A percentile compares a stretch with the other conserved stretches of the same genome.
Evolutionary conservation across 805 yeast species (phyloP).

Genomic region (Yamadazyma insecticola): DNA sequence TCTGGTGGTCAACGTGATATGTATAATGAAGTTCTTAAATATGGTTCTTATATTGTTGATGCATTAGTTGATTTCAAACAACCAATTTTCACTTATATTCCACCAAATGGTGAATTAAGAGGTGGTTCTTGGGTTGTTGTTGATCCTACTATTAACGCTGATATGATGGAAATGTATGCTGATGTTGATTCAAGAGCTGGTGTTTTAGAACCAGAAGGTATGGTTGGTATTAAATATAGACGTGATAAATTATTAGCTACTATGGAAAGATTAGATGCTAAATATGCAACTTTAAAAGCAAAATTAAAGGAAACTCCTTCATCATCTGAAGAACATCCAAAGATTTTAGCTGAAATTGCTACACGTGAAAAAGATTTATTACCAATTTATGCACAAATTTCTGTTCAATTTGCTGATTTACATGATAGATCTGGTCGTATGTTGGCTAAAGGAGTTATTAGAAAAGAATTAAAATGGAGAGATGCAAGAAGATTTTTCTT

Average conservation of each 20-base stretch:
- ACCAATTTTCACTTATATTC: slow-evolving; percentile 95
- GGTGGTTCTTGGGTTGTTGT: slow-evolving; percentile 99
- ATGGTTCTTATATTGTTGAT: slow-evolving; percentile 95
- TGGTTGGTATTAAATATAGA: slow-evolving; percentile 98
- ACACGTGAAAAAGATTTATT: slow-evolving; percentile 75
- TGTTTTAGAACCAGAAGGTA: slow-evolving; percentile 98
- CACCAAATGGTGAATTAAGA: slow-evolving; percentile 97
- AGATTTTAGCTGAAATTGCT: slow-evolving; percentile 58
- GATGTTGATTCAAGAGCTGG: slow-evolving; percentile 95
- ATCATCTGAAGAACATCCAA: slow-evolving; percentile 61
- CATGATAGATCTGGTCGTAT: slow-evolving; percentile 98
- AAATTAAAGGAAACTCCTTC: slow-evolving; percentile 51
- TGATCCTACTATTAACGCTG: slow-evolving; percentile 94
- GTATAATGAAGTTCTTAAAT: slow-evolving; percentile 97
- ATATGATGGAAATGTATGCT: slow-evolving; percentile 99
- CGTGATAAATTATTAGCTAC: slow-evolving; percentile 87
- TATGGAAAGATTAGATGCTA: slow-evolving; percentile 83
- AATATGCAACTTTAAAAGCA: slow-evolving; percentile 63
- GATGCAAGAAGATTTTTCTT: slow-evolving; percentile 93
- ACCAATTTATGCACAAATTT: slow-evolving; percentile 88
- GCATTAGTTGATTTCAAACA: slow-evolving; percentile 94
- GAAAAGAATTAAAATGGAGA: slow-evolving; percentile 79
- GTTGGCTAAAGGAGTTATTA: slow-evolving; percentile 90
- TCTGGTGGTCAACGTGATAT: slow-evolving; percentile 99
- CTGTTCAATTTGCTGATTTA: slow-evolving; percentile 95